A percentile compares a stretch with the other conserved stretches of the same genome.
Conservation (phyloP, 305 asterid species). For the Fraxinus sp. region DNA sequence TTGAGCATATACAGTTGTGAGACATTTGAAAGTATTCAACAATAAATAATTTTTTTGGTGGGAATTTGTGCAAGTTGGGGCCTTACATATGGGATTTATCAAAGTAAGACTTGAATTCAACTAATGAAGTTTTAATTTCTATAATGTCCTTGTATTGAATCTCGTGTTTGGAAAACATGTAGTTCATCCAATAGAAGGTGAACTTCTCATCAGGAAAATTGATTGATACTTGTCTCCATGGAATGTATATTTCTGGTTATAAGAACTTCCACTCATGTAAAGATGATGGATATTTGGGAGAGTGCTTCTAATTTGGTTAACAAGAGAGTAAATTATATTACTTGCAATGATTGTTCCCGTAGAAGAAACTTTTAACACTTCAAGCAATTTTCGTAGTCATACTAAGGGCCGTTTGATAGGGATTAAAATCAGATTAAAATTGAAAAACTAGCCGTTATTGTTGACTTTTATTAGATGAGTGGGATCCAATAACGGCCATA, state of each 20-base stretch:
- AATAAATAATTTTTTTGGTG: not conserved
- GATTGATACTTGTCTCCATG: not conserved
- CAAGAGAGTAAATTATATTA: not conserved
- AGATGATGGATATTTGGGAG: not conserved
- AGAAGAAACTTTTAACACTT: not conserved
- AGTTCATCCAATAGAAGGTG: not conserved
- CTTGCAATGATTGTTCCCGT: not conserved
- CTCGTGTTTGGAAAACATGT: not conserved
- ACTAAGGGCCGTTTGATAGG: not conserved
- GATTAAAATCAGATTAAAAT: no score
- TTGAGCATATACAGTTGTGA: not conserved
- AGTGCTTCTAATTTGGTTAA: not conserved
- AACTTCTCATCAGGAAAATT: not conserved
- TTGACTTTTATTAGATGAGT: no score
- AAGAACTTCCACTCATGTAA: not conserved
- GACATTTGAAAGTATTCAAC: not conserved
- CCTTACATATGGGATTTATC: not conserved
- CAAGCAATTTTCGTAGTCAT: not conserved
- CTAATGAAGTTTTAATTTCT: not conserved
- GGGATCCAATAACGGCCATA: no score
- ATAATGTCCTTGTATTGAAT: not conserved
- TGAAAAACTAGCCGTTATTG: no score
- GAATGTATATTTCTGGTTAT: not conserved
- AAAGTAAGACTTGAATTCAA: not conserved
- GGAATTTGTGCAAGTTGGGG: slow-evolving; percentile 12